Evolutionary conservation across 108 stramenopile genomes (phyloP), one percentile per base, ranked within the genome.

Genomic region (Fragilaria crotonensis): DNA sequence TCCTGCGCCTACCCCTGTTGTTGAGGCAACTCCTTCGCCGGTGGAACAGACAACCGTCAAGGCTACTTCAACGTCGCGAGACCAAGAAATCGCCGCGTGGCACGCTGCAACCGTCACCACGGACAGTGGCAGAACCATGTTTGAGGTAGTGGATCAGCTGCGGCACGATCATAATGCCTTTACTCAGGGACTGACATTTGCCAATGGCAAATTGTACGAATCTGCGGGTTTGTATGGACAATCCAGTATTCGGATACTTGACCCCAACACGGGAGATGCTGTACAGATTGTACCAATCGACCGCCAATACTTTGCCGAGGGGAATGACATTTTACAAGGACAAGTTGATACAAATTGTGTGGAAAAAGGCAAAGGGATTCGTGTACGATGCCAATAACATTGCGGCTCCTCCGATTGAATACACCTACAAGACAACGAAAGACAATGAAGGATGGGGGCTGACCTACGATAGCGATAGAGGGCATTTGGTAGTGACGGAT

Each of bases 131-230:
- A n/a, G n/a, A n/a, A 32, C 53, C 48, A 68, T 62, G 51, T 90
- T 69, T 33, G 64, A 67, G 25, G 62, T 90, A 29, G 21, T 86
- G 22, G 74, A 80, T 48, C 78, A 80, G 61, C 59, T 84, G 9
- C 19, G 47, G 4, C 89, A 90, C 64, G 89, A 87, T 45, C 25
- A 25, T 0, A 56, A 36, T 25, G 72, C 85, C 14, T 90, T 90
- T 52, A 78, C 80, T 82, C 86, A 91, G 82, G 90, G 90, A 30
- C 54, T 91, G n/a, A 83, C 86, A 0, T 91, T 77, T 64, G 63
- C 66, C 44, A 60, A 79, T 59, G 85, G 80, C 2, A 61, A 29
- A 19, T 67, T 93, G 20, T 87, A 68, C 60, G 87, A 93, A 74
- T 78, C 81, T 2, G 73, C 73, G 45, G 91, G 91, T 7, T 52